Conservation (phyloP, 495 filamentous ascomycete species). For the Peziza echinospora region DNA sequence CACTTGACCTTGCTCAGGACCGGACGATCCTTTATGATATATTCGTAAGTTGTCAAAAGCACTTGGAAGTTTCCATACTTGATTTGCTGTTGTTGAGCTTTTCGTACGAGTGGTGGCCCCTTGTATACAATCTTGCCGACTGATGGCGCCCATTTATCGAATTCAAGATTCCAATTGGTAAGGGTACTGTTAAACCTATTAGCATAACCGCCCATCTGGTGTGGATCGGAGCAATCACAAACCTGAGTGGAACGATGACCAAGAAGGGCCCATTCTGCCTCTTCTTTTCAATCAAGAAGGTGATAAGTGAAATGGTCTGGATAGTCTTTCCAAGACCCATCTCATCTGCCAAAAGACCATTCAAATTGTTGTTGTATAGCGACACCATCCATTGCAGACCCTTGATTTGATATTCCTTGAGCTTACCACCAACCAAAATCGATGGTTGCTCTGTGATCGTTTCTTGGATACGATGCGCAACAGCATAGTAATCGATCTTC, state of each 20-base stretch:
- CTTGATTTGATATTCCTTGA: conserved; percentile 97
- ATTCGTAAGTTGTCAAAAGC: conserved; percentile 90
- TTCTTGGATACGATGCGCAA: conserved; percentile 88
- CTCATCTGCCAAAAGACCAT: conserved; percentile 94
- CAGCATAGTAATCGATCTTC: conserved; percentile 94
- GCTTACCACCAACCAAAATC: conserved; percentile 70
- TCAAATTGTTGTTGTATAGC: conserved; percentile 97
- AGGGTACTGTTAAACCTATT: conserved; percentile 43
- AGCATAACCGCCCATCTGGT: conserved; percentile 1
- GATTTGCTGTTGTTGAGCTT: conserved; percentile 79
- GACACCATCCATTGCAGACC: conserved; percentile 99
- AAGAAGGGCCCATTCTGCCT: conserved; percentile 80
- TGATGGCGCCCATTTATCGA: conserved; percentile 93
- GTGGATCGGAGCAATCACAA: conserved; percentile 2
- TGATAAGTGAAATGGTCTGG: conserved; percentile 93
- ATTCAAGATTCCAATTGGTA: conserved; percentile 96
- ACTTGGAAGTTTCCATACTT: conserved; percentile 93
- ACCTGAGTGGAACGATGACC: conserved; percentile 70
- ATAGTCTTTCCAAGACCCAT: conserved; percentile 99
- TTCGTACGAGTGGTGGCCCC: conserved; percentile 70
- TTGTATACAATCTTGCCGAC: conserved; percentile 85
- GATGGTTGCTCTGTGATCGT: conserved; percentile 58
- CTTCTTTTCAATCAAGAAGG: conserved; percentile 91
- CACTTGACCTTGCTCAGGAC: conserved; percentile 92
- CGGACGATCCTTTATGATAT: conserved; percentile 96